Base-by-base conservation (phyloP, 2,329 filamentous ascomycete genomes). In the Diaporthe citrichinensis region DNA sequence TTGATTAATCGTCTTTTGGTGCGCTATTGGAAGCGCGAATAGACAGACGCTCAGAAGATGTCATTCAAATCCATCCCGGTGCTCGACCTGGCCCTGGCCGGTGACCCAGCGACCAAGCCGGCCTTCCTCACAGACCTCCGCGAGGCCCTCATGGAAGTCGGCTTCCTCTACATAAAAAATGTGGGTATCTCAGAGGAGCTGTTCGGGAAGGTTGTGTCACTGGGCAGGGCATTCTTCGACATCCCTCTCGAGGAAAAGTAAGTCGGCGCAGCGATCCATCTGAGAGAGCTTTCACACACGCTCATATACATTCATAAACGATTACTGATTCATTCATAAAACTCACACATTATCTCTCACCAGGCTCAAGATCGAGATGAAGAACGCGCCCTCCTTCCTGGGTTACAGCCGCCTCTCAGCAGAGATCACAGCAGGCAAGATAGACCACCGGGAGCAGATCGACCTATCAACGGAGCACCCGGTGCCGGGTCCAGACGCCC, bases 371-470 rank as follows among this genome's bases (percentile, higher is more conserved):
- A 91, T 94, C 79, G 92, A 94, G 81, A 94, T 94, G 92, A 93
- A 93, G 81, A 94, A 94, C 79, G 92, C 92, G 3, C 88, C 90
- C 5, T 94, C 92, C 12, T 95, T 95, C 83, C 87, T 95, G 25
- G 92, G 92, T 74, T 94, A 94, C 84, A 92, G 91, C 41, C 88
- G 87, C 34, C 89, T 94, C 72, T 89, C 90, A 4, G 91, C 91
- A 77, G 92, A 93, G 81, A 89, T 93, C 80, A 98, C 95, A 6
- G 94, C 94, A 28, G 91, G 93, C 78, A 89, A 90, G 68, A 89
- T 91, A 79, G 95, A 98, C 84, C 94, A 95, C 86, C 90, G 95
- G 71, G 95, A 98, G 83, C 95, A 98, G 82, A 93, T 97, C 77
- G 95, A 98, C 83, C 89, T 98, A 71, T 95, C 94, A 0, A 97